Evolutionary conservation across 2,329 filamentous ascomycete genomes (phyloP).

Genomic region (Amylocarpus encephaloides): DNA sequence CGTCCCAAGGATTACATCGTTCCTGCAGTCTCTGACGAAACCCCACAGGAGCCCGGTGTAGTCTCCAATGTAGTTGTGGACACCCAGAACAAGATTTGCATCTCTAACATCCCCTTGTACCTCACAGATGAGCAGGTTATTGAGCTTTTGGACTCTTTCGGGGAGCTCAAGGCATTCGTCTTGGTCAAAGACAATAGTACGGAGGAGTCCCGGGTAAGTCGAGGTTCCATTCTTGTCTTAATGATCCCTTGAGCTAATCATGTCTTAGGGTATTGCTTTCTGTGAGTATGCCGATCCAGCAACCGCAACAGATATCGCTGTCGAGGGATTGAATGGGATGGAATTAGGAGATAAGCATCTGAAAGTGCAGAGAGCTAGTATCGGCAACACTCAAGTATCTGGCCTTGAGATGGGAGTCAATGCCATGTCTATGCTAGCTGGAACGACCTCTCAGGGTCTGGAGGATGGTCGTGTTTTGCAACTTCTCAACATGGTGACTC

Average conservation of each 20-base stretch:
- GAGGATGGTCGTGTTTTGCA: conserved; percentile 82
- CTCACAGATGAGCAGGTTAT: conserved; percentile 87
- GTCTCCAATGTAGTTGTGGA: conserved; percentile 80
- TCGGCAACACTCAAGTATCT: conserved; percentile 86
- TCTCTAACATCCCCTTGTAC: conserved; percentile 82
- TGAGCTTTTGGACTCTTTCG: conserved; percentile 85
- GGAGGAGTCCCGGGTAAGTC: conserved; percentile 76
- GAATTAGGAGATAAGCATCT: conserved; percentile 82
- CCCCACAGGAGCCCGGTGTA: conserved; percentile 66
- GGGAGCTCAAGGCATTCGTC: conserved; percentile 85
- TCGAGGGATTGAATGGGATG: conserved; percentile 89
- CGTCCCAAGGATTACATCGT: conserved; percentile 97
- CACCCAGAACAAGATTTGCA: conserved; percentile 89
- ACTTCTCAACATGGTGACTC: conserved; percentile 96
- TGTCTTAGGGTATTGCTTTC: conserved; percentile 78
- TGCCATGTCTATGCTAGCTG: conserved; percentile 95
- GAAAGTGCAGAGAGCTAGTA: conserved; percentile 81
- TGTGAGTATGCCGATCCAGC: conserved; percentile 81
- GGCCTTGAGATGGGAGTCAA: conserved; percentile 94
- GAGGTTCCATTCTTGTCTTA: not conserved
- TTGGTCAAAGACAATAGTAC: conserved; percentile 81
- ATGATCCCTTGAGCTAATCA: conserved; percentile 26
- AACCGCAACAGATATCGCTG: conserved; percentile 69
- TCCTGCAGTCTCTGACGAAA: conserved; percentile 68
- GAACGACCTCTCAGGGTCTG: conserved; percentile 71